Evolutionary conservation across 176 grass and related monocot species (phyloP), one percentile per base, ranked within the genome.

Genomic region (Neostapfia colusana): DNA sequence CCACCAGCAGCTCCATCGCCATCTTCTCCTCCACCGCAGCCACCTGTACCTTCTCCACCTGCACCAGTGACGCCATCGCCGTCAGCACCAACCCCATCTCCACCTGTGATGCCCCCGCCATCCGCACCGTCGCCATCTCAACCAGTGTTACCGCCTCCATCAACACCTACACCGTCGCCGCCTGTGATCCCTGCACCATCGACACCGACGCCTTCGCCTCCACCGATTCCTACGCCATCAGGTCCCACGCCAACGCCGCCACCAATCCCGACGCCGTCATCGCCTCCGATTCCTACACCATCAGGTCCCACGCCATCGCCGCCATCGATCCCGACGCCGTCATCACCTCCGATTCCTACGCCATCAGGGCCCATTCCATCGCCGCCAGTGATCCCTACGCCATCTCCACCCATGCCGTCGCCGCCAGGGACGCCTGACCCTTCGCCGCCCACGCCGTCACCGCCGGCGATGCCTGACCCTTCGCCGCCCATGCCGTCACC

Each of bases 31-130:
- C 49, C 49, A 6, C 49, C 38, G 37, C 37, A 17, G 7, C 53
- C 53, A 56, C 21, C 36, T 38, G 2, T 15, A 14, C 72, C 72
- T 31, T 31, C 31, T 31, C 31, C 31, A 31, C 31, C 31, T 31
- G 31, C 31, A 18, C 69, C 69, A 18, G 38, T 20, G 55, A 75
- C 28, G 56, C 73, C 73, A 14, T 58, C 73, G 1, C 73, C 73
- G 16, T 27, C 72, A 43, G 17, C 53, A 18, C 71, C 71, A 1
- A 26, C 54, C 3, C 56, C 56, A 6, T 57, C 51, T 1, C 50
- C 70, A 3, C 63, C 71, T 0, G 11, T 12, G 57, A 62, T 26
- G 12, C 59, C 27, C 0, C 0, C 59, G 26, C 58, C 58, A 8
- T 31, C 58, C 1, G 5, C 56, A 14, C 57, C 55, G 9, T 12